phyloP scores from a whole-genome alignment of 1,284 basidiomycete species.

The Ustilago cynodontis region DNA sequence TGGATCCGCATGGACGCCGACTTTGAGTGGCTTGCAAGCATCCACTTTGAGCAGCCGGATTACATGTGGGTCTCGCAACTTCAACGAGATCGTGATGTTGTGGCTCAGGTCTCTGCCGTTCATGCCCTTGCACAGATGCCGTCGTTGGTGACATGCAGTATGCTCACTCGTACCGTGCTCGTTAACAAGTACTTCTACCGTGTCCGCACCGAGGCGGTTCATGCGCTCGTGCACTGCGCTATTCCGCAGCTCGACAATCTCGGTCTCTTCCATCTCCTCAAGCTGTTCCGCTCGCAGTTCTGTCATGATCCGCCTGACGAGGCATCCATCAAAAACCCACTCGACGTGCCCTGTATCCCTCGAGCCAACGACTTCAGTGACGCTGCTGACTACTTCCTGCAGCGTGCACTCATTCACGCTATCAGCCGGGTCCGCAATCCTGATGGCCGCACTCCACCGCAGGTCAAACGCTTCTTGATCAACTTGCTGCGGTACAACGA shows the following conservation, averaged over 20 bases:
- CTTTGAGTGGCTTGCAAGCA: conserved; percentile 95
- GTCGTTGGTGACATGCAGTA: conserved; percentile 88
- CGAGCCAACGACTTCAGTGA: conserved; percentile 94
- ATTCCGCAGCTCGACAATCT: conserved; percentile 83
- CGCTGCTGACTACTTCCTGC: conserved; percentile 91
- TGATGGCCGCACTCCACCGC: conserved; percentile 84
- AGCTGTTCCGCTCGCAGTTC: conserved; percentile 87
- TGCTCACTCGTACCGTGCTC: conserved; percentile 90
- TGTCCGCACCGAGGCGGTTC: conserved; percentile 94
- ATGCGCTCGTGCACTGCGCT: conserved; percentile 89
- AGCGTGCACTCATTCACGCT: conserved; percentile 85
- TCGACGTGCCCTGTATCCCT: conserved; percentile 81
- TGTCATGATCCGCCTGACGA: conserved; percentile 76
- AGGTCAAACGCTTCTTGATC: conserved; percentile 90
- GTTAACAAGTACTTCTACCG: conserved; percentile 97
- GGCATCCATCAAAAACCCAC: conserved; percentile 38
- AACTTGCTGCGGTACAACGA: conserved; percentile 93
- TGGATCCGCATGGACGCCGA: conserved; percentile 99
- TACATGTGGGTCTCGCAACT: conserved; percentile 99
- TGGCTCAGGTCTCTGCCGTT: conserved; percentile 75
- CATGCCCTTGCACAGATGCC: conserved; percentile 79
- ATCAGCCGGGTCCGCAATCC: conserved; percentile 84
- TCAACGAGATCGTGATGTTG: conserved; percentile 95
- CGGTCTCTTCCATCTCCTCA: conserved; percentile 94
- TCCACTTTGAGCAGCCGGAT: conserved; percentile 94